Conservation (phyloP, 163 green algal genomes). For the Chlorella variabilis region DNA sequence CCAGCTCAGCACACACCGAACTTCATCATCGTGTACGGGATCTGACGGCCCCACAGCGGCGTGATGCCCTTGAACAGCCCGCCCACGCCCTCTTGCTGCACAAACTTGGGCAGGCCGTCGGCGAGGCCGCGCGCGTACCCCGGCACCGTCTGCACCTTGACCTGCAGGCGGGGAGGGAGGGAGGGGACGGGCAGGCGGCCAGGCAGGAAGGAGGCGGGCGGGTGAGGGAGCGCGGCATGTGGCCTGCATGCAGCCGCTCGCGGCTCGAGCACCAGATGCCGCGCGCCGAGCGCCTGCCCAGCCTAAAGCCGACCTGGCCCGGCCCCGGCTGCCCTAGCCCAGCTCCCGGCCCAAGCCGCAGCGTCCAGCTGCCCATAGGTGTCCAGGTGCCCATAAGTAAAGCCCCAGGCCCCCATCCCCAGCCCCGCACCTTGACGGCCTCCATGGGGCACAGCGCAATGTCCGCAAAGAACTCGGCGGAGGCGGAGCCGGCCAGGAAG, state of each 20-base stretch:
- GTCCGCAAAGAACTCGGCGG: conserved; percentile 98
- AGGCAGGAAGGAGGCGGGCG: neutral
- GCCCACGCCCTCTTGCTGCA: conserved; percentile 75
- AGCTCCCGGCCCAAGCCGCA: no score
- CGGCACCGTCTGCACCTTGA: conserved; percentile 97
- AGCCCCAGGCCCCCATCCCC: no score
- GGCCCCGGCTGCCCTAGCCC: no score
- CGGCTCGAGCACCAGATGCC: no score
- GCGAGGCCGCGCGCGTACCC: conserved; percentile 90
- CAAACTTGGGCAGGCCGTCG: conserved; percentile 93
- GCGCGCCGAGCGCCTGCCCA: no score
- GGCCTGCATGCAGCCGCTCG: no score
- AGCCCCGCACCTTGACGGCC: conserved; percentile 95
- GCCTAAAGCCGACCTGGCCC: no score
- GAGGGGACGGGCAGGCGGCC: neutral
- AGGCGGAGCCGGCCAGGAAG: conserved; percentile 91
- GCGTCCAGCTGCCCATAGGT: no score
- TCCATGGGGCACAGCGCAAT: conserved; percentile 97
- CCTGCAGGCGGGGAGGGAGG: conserved; percentile 56
- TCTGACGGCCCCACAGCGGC: conserved; percentile 96
- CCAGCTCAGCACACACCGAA: conserved; percentile 89
- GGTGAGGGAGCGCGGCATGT: neutral
- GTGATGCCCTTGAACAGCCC: conserved; percentile 94
- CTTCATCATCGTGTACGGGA: conserved; percentile 99
- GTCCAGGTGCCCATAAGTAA: no score